Percentiles rank a stretch among this genome's conserved stretches.
These are phyloP conservation scores for Myxozyma kluyveri DNA, from an alignment of 805 yeast species.

Conservation along the genomic window DNA sequence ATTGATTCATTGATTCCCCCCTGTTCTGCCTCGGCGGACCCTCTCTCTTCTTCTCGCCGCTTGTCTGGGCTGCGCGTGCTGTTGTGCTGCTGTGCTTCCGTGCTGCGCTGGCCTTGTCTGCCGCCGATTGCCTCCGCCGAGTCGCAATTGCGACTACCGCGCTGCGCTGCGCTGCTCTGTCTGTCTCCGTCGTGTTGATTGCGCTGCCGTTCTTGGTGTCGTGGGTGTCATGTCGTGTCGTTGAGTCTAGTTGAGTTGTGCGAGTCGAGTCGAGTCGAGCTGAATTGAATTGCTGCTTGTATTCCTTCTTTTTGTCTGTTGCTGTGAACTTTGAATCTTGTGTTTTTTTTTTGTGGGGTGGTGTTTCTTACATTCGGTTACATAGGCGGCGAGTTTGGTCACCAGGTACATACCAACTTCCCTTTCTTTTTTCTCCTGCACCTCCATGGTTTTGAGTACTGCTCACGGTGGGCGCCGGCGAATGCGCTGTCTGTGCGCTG, in stretches of 20 bases:
- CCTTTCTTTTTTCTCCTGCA: neutral
- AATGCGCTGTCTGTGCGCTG: no score
- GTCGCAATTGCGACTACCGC: neutral
- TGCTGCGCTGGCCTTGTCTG: slow-evolving; percentile 9
- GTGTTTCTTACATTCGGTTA: slow-evolving; percentile 19
- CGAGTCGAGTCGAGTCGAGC: neutral
- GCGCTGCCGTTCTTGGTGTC: slow-evolving; percentile 12
- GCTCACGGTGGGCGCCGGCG: no score
- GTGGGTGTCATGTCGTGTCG: slow-evolving; percentile 14
- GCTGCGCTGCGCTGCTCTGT: neutral
- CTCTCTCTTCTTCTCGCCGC: neutral
- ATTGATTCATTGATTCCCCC: slow-evolving; percentile 1
- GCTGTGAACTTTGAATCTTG: neutral
- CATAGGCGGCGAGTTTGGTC: slow-evolving; percentile 33
- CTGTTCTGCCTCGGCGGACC: neutral
- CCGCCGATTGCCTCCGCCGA: slow-evolving; percentile 8
- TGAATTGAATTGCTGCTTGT: neutral
- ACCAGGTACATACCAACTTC: slow-evolving; percentile 29
- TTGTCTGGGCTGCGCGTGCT: neutral
- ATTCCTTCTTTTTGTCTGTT: neutral
- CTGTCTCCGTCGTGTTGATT: slow-evolving; percentile 16
- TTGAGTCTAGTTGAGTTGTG: no score
- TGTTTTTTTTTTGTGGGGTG: slow-evolving; percentile 7
- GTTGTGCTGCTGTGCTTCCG: slow-evolving; percentile 4
- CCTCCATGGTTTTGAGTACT: no score